Conservation (phyloP, 106 monocot species). For the Allium sativum region DNA sequence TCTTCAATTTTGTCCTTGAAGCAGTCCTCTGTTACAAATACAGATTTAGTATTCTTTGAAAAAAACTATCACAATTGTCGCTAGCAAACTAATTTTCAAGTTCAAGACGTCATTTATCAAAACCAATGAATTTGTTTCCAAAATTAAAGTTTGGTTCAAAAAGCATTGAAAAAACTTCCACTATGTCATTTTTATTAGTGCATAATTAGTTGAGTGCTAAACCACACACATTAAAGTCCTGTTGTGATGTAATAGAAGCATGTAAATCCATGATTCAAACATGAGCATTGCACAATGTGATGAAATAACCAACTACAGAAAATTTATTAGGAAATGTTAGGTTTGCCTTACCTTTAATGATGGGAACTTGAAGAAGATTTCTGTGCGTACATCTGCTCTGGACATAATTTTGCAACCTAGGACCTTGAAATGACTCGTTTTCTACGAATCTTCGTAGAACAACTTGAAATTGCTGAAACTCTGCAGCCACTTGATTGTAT, state of each 20-base stretch:
- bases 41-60: background rate
- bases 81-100: too few relatives aligned
- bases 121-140: too few relatives aligned
- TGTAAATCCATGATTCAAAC: background rate
- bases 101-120: too few relatives aligned
- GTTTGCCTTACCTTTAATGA: constrained; percentile 45
- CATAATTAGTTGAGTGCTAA: too few relatives aligned
- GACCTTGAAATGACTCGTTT: constrained; percentile 71
- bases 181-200: too few relatives aligned
- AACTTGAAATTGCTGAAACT: constrained; percentile 85
- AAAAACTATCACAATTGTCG: too few relatives aligned
- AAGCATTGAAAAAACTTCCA: too few relatives aligned
- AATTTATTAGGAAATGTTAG: constrained; percentile 3
- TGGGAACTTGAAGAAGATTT: constrained; percentile 76
- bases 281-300: background rate
- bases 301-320: background rate
- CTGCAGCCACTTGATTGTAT: constrained; percentile 67
- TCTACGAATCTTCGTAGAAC: constrained; percentile 61
- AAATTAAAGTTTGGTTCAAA: too few relatives aligned
- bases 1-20: constrained; percentile 48
- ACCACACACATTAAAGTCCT: background rate
- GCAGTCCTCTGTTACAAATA: constrained; percentile 48
- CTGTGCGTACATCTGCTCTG: constrained; percentile 48
- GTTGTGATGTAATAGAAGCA: constrained; percentile 2
- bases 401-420: constrained; percentile 63